Evolutionary conservation across 768 basidiomycete species (phyloP).

Genomic region (Filobasidium floriforme): DNA sequence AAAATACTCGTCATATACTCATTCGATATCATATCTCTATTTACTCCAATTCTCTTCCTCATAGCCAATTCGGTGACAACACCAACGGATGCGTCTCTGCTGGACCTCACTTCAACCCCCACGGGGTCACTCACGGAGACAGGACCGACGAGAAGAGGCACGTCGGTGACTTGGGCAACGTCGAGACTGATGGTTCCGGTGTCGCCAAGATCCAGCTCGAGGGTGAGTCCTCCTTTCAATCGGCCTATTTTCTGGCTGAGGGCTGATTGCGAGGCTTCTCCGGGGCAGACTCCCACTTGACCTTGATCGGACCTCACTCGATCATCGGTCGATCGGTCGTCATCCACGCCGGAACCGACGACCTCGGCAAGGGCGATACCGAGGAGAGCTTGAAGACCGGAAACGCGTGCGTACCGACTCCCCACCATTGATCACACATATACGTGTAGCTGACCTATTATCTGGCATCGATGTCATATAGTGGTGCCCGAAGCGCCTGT

Average conservation of each 20-base stretch:
- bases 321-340: conserved; percentile 71
- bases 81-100: conserved; percentile 53
- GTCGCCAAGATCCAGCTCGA: conserved; percentile 55
- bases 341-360: conserved; percentile 69
- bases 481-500: conserved; percentile 61
- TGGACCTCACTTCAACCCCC: conserved; percentile 72
- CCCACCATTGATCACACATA: background rate
- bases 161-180: conserved; percentile 61
- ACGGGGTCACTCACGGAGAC: conserved; percentile 59
- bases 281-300: conserved; percentile 53
- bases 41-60: conserved; percentile 4
- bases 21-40: background rate
- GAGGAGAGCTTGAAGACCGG: conserved; percentile 69
- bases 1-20: too few relatives aligned
- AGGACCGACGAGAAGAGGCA: conserved; percentile 53
- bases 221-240: conserved; percentile 25
- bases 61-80: conserved; percentile 56
- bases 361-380: conserved; percentile 64
- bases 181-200: conserved; percentile 57
- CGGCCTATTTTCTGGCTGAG: too few relatives aligned
- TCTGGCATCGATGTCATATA: background rate
- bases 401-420: conserved; percentile 51
- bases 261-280: background rate
- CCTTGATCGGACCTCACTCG: conserved; percentile 60
- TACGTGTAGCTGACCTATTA: background rate